Conservation (phyloP, 331 rosid species). For the Telfairia occidentalis region DNA sequence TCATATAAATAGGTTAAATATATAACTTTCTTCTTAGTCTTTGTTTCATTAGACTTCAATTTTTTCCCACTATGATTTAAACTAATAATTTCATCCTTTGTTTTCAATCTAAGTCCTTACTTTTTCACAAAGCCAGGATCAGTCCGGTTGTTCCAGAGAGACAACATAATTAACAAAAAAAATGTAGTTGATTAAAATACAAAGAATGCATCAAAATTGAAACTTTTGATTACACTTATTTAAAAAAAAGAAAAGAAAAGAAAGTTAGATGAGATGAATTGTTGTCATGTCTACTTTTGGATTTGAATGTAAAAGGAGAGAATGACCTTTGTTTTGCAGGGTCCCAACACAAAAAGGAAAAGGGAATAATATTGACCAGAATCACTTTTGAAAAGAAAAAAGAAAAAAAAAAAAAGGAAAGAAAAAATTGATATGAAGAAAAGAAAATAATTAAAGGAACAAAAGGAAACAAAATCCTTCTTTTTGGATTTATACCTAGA, state of each 20-base stretch:
- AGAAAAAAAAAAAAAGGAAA: not conserved
- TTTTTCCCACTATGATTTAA: too few relatives aligned
- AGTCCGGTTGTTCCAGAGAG: not conserved
- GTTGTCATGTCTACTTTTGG: conserved; percentile 37
- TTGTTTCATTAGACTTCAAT: not conserved
- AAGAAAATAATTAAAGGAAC: conserved; percentile 10
- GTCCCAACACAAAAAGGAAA: conserved; percentile 53
- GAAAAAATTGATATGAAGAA: not conserved
- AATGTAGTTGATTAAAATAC: not conserved
- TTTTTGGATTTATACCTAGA: conserved; percentile 45
- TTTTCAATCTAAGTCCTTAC: not conserved
- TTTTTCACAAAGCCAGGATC: not conserved
- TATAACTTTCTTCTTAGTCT: not conserved
- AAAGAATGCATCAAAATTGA: not conserved
- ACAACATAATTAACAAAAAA: not conserved
- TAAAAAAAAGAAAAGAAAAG: not conserved
- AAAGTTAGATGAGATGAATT: not conserved
- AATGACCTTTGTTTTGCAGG: conserved; percentile 50
- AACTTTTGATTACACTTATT: not conserved
- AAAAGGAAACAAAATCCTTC: conserved; percentile 42
- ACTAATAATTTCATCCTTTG: not conserved
- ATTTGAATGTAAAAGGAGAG: conserved; percentile 63
- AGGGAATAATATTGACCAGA: conserved; percentile 57
- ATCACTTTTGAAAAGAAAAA: conserved; percentile 40
- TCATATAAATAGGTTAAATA: not conserved